Conservation (phyloP, 257 asterid genomes). For the Nicotiana tabacum region DNA sequence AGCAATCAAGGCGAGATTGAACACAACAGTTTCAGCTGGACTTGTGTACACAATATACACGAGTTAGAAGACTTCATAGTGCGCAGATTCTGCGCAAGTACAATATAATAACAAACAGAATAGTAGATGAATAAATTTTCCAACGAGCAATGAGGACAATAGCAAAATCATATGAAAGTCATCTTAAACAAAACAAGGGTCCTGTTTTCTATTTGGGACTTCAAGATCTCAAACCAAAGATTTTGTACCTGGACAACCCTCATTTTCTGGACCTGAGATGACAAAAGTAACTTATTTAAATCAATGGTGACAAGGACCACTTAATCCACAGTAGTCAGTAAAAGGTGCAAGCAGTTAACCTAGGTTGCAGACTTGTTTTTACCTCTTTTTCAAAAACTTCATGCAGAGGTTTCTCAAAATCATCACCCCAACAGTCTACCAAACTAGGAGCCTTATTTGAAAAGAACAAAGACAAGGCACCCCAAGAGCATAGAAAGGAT, state of each 20-base stretch:
- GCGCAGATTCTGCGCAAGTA: conserved; percentile 78
- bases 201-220: conserved; percentile 36
- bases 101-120: conserved; percentile 34
- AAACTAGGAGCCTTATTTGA: conserved; percentile 86
- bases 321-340: background rate
- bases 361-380: background rate
- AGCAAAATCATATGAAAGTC: conserved; percentile 24
- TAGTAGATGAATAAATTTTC: conserved; percentile 7
- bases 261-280: conserved; percentile 27
- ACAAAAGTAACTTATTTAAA: background rate
- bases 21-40: conserved; percentile 85
- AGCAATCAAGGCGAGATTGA: conserved; percentile 87
- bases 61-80: conserved; percentile 79
- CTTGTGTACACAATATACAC: conserved; percentile 75
- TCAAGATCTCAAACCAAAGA: conserved; percentile 35
- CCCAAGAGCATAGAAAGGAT: conserved; percentile 80
- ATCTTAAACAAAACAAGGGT: conserved; percentile 15
- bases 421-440: conserved; percentile 90
- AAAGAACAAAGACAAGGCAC: conserved; percentile 80
- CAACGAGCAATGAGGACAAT: background rate
- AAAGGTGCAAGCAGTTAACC: too few species aligned
- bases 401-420: conserved; percentile 63
- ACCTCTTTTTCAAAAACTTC: conserved; percentile 71
- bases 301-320: background rate
- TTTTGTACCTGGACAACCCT: conserved; percentile 32